Percentiles rank a stretch among this genome's conserved stretches.
These are phyloP conservation scores for Talaromyces sp. DNA, from an alignment of 2,329 filamentous ascomycete genomes.

Conservation along the genomic window DNA sequence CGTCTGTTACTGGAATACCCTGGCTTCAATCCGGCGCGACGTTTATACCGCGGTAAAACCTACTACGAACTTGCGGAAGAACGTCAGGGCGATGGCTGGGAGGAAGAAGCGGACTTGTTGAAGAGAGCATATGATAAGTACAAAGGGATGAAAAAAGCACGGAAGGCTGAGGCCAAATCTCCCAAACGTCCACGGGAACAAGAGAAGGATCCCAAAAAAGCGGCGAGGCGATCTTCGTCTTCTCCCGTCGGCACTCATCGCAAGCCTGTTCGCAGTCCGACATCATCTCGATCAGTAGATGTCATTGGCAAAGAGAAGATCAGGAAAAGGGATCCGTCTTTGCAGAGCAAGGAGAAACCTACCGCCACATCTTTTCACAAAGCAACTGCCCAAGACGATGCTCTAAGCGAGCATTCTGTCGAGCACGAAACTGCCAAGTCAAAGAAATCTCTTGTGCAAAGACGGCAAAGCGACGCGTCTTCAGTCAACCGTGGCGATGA, in stretches of 20 bases:
- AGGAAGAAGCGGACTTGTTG: conserved; percentile 77
- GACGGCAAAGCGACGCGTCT: conserved; percentile 33
- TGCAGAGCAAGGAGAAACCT: conserved; percentile 12
- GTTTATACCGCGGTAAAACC: conserved; percentile 68
- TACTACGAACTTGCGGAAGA: conserved; percentile 86
- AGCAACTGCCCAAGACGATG: conserved; percentile 24
- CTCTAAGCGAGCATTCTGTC: conserved; percentile 26
- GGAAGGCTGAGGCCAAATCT: conserved; percentile 35
- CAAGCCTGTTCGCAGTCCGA: conserved; percentile 33
- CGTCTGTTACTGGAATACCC: conserved; percentile 73
- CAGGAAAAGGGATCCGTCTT: conserved; percentile 12
- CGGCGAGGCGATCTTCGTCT: conserved; percentile 35
- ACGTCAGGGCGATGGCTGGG: conserved; percentile 81
- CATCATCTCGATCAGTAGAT: conserved; percentile 27
- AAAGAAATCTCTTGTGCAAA: conserved; percentile 26
- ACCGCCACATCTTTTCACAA: conserved; percentile 22
- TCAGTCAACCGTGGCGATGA: conserved; percentile 32
- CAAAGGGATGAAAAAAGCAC: conserved; percentile 30
- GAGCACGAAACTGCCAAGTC: conserved; percentile 35
- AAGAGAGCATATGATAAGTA: conserved; percentile 58
- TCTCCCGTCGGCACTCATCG: conserved; percentile 37
- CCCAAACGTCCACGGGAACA: conserved; percentile 40
- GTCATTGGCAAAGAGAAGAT: conserved; percentile 24
- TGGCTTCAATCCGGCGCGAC: conserved; percentile 76
- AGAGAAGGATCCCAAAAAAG: conserved; percentile 38